Evolutionary conservation across 2,329 filamentous ascomycete genomes (phyloP), one percentile per base, ranked within the genome.

Genomic region (Colletotrichum higginsianum): DNA sequence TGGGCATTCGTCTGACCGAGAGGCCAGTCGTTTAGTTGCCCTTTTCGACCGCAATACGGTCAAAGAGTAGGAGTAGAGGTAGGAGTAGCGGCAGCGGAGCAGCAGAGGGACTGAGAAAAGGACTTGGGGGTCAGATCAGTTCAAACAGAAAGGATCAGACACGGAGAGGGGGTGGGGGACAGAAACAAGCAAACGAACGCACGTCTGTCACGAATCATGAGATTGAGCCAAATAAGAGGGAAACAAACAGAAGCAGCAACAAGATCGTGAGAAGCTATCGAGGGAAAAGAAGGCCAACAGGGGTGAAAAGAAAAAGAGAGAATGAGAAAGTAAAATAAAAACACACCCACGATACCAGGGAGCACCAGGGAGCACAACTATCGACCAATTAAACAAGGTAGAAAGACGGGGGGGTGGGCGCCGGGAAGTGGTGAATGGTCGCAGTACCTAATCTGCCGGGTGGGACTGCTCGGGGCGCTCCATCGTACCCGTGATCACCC

Each of bases 1-100:
- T 55, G 47, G n/a, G 53, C 50, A 53, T 64, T 72, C 69, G 69
- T 72, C 69, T 64, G 69, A 69, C 69, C 65, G 67, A 61, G 23
- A n/a, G 66, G 11, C 55, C 55, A 66, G 61, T 72, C 67, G 66
- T 72, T 57, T 61, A 55, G 56, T 66, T 62, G 66, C 30, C n/a
- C 16, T 50, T 38, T 52, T 40, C 52, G 44, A 61, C 57, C 58
- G 55, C 65, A 62, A 47, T 50, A 46, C 30, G 52, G 69, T 68
- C 53, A 60, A 52, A 71, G 69, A 56, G 63, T n/a, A 49, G 49
- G 21, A 60, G 21, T 3, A 30, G 18, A 23, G 44, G 30, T 15
- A 42, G 50, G 6, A 52, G 30, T 38, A 38, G 35, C 35, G 9
- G 35, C 35, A 38, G 35, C 35, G 2, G 35, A 53, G 8, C 26